A percentile compares a stretch with the other conserved stretches of the same genome.
These are phyloP conservation scores for Eucalyptus sideroxylon DNA, from an alignment of 345 rosid species.

Conservation along the genomic window DNA sequence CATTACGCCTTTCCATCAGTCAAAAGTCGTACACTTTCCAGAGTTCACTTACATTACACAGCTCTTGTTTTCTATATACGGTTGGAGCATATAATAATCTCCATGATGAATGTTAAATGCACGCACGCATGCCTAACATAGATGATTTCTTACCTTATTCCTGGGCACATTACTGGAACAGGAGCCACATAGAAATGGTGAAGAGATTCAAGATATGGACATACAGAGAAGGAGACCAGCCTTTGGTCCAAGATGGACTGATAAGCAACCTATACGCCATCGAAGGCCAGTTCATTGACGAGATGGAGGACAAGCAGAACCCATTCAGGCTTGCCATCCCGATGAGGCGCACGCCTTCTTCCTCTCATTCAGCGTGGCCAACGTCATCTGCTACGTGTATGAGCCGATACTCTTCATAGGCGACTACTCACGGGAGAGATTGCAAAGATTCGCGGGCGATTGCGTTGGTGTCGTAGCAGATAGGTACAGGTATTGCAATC, in stretches of 20 bases:
- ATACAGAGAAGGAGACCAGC: slow-evolving; percentile 48
- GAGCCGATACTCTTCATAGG: slow-evolving; percentile 6
- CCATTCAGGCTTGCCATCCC: slow-evolving; percentile 29
- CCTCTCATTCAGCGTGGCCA: too few relatives aligned
- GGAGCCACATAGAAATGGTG: slow-evolving; percentile 53
- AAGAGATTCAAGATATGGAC: slow-evolving; percentile 6
- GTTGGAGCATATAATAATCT: not conserved
- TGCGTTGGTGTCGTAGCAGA: not conserved
- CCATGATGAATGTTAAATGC: not conserved
- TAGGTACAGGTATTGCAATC: slow-evolving; percentile 44
- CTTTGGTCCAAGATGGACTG: slow-evolving; percentile 37
- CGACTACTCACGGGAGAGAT: slow-evolving; percentile 13
- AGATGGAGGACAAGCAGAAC: slow-evolving; percentile 21
- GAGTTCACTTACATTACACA: not conserved
- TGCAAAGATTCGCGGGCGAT: not conserved
- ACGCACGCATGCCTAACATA: not conserved
- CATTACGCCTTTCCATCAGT: slow-evolving; percentile 51
- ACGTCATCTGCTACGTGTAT: slow-evolving; percentile 24
- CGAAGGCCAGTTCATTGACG: not conserved
- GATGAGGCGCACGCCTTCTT: slow-evolving; percentile 20
- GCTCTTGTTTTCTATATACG: not conserved
- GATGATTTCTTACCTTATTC: not conserved
- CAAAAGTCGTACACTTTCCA: not conserved
- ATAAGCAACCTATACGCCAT: slow-evolving; percentile 39
- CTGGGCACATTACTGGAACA: not conserved